Evolutionary conservation across 106 monocot genomes (phyloP).

Genomic region (Cymbidium sinense): DNA sequence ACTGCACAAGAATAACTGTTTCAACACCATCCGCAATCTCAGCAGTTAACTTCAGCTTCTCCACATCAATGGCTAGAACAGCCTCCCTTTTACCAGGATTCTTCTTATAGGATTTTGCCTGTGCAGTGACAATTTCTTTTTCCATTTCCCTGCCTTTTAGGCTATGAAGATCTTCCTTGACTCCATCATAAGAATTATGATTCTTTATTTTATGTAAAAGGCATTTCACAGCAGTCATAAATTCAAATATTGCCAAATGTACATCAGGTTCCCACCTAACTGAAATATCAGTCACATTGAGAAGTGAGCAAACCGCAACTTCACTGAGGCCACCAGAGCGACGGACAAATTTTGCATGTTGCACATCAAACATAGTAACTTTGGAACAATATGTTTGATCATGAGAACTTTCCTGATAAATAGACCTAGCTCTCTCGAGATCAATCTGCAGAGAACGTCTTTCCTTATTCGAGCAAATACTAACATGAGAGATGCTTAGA

Average conservation of each 20-base stretch:
- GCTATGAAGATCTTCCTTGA: conserved; percentile 23
- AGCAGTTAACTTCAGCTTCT: conserved; percentile 68
- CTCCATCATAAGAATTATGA: conserved; percentile 31
- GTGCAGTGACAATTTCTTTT: conserved; percentile 24
- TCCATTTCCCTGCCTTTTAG: conserved; percentile 11
- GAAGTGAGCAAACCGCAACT: conserved; percentile 65
- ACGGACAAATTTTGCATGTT: conserved; percentile 86
- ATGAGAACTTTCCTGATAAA: conserved; percentile 55
- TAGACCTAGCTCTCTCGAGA: conserved; percentile 55
- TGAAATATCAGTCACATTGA: conserved; percentile 76
- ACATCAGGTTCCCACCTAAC: conserved; percentile 94
- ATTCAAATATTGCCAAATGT: conserved; percentile 67
- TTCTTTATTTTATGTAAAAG: conserved; percentile 42
- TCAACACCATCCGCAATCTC: conserved; percentile 97
- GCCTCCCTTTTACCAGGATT: conserved; percentile 57
- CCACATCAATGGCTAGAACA: conserved; percentile 83
- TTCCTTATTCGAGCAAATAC: conserved; percentile 60
- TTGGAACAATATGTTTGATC: conserved; percentile 40
- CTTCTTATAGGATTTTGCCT: conserved; percentile 40
- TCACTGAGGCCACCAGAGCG: conserved; percentile 74
- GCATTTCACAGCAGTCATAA: conserved; percentile 44
- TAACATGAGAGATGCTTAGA: conserved; percentile 57
- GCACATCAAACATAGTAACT: conserved; percentile 70
- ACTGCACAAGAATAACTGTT: conserved; percentile 60
- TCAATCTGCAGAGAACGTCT: conserved; percentile 68